phyloP scores from a whole-genome alignment of 1,139 yeast genomes.

The Geotrichum aggregatum region DNA sequence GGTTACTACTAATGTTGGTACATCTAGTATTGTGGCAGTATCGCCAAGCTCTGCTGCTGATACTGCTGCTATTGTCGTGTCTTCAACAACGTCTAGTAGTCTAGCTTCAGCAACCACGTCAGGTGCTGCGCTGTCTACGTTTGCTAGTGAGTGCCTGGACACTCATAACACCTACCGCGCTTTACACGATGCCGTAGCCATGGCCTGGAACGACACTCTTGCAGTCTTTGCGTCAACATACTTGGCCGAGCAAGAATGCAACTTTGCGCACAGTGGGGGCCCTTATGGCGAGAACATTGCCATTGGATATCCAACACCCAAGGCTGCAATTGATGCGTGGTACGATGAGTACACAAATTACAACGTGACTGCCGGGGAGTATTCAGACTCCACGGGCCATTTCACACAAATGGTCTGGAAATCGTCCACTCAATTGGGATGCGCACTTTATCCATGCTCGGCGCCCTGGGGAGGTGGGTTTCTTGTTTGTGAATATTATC shows the following conservation, averaged over 20 bases:
- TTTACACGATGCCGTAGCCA: conserved; percentile 53
- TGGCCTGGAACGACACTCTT: conserved; percentile 62
- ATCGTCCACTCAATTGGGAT: conserved; percentile 62
- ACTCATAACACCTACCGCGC: conserved; percentile 71
- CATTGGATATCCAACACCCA: conserved; percentile 53
- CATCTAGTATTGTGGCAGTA: neutral
- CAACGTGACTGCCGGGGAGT: conserved; percentile 48
- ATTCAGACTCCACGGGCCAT: conserved; percentile 54
- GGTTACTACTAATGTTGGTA: neutral
- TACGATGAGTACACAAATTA: conserved; percentile 58
- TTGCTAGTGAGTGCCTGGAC: conserved; percentile 39
- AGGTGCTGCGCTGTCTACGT: conserved; percentile 21
- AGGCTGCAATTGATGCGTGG: conserved; percentile 78
- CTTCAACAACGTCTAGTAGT: conserved; percentile 10
- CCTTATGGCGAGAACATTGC: conserved; percentile 86
- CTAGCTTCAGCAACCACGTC: neutral
- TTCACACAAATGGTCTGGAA: conserved; percentile 89
- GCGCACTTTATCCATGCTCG: conserved; percentile 52
- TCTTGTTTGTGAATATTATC: conserved; percentile 42
- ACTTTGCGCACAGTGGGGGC: conserved; percentile 74
- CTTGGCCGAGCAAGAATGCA: conserved; percentile 60
- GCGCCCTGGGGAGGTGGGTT: conserved; percentile 27
- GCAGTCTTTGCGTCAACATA: conserved; percentile 67
- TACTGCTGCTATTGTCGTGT: conserved; percentile 12
- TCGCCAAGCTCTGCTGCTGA: neutral